Evolutionary conservation across 164 flowering plant species (phyloP).

Genomic region (Cinnamomum micranthum): DNA sequence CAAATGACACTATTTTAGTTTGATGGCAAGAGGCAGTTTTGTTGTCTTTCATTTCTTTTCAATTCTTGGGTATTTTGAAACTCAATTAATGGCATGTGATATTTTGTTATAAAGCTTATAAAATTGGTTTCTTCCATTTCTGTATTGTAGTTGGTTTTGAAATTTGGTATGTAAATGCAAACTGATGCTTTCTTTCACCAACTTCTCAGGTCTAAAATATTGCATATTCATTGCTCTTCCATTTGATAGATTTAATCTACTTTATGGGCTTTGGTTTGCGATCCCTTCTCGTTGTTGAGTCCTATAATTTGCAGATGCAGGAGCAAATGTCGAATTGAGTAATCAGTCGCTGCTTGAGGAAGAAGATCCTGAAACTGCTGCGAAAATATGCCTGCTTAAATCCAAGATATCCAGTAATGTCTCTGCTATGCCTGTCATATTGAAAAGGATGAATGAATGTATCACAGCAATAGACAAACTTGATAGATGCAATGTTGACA

Average conservation of each 20-base stretch:
- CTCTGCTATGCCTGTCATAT: conserved; percentile 39
- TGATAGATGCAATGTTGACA: conserved; percentile 28
- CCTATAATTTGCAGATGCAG: conserved; percentile 16
- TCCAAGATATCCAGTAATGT: conserved; percentile 48
- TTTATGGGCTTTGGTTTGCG: too few species aligned
- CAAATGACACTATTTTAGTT: too few species aligned
- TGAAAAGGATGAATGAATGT: conserved; percentile 64
- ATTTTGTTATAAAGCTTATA: too few species aligned
- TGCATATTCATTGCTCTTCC: not conserved
- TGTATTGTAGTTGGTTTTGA: not conserved
- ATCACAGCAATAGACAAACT: conserved; percentile 52
- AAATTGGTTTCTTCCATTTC: too few species aligned
- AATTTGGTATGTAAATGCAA: not conserved
- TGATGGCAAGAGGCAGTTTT: too few species aligned
- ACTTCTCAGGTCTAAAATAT: too few species aligned
- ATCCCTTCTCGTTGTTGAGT: not conserved
- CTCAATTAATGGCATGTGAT: too few species aligned
- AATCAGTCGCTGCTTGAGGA: conserved; percentile 10
- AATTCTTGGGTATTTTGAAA: too few species aligned
- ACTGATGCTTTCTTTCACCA: not conserved
- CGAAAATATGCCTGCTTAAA: conserved; percentile 43
- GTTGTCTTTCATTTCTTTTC: too few species aligned
- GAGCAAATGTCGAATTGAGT: conserved; percentile 7
- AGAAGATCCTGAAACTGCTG: conserved; percentile 26
- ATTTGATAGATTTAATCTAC: not conserved